Base-by-base conservation (phyloP, 352 stramenopile genomes). In the Globisporangium echinulatum region DNA sequence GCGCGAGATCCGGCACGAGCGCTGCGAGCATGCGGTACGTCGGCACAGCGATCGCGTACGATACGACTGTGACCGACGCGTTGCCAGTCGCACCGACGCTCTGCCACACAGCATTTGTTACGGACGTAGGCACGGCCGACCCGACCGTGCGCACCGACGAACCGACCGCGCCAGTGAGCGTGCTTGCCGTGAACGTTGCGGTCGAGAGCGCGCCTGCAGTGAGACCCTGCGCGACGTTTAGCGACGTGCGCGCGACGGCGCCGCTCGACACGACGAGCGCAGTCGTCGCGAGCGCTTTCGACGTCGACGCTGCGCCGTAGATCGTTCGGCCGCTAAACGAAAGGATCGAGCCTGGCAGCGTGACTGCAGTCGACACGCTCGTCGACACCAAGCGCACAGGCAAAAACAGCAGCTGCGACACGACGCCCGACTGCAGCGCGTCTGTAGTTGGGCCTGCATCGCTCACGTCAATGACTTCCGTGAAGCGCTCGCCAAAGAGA, bases 21-120 rank as follows among this genome's bases (percentile, higher is more conserved):
- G 69, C 66, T 5, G 64, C 62, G 10, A 83, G 53, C 75, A 92
- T 83, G 38, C 77, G 70, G 54, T 90, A 90, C 33, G 75, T 71
- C 3, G 82, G 82, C 33, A 92, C 70, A 0, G 79, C 79, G 55
- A 92, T 88, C 17, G 79, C 77, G 58, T 82, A 78, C 10, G 80
- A 77, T 19, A 90, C 59, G 25, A 87, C 70, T 11, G 69, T 79
- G 43, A 75, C 72, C 0, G 80, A 89, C 25, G 70, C 72, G n/a
- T 70, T 88, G 0, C 82, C 71, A 5, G 82, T 88, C 13, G 71
- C 70, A 15, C 75, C 77, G 59, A 90, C 71, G 8, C 80, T 69
- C 17, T 87, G 70, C 77, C 76, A 90, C 56, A 90, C 63, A 0
- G 71, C 74, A 49, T 76, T 86, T 17, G 79, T 84, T 8, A 89